phyloP scores from a whole-genome alignment of 2,329 filamentous ascomycete species.

The Nannizziopsis arthrosporioides region DNA sequence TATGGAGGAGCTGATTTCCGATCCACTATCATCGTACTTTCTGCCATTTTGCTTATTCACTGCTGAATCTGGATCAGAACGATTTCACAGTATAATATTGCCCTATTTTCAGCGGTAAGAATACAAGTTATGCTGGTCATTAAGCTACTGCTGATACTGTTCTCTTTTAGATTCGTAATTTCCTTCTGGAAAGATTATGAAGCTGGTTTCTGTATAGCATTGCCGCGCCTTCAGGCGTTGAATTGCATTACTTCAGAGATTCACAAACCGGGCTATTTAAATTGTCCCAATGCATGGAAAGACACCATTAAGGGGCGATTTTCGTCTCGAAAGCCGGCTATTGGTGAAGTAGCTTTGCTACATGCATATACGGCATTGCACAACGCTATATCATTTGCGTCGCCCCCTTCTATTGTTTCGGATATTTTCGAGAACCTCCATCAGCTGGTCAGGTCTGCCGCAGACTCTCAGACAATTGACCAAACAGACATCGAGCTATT shows the following conservation, averaged over 20 bases:
- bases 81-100: conserved; percentile 68
- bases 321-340: conserved; percentile 34
- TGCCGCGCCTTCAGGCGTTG: conserved; percentile 48
- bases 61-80: conserved; percentile 57
- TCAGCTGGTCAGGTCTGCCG: conserved; percentile 52
- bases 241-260: conserved; percentile 43
- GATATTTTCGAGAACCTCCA: conserved; percentile 55
- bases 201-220: conserved; percentile 54
- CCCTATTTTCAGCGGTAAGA: conserved; percentile 65
- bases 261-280: conserved; percentile 29
- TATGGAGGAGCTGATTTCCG: conserved; percentile 52
- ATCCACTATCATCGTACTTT: conserved; percentile 60
- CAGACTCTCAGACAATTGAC: conserved; percentile 49
- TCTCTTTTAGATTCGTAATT: conserved; percentile 54
- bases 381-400: conserved; percentile 45
- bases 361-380: conserved; percentile 55
- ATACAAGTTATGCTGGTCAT: neutral
- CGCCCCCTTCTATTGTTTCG: conserved; percentile 53
- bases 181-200: conserved; percentile 60
- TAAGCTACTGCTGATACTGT: conserved; percentile 18
- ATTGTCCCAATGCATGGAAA: conserved; percentile 48
- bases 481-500: conserved; percentile 57
- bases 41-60: conserved; percentile 76
- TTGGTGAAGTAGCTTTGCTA: conserved; percentile 55
- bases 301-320: conserved; percentile 61